Conservation (phyloP, 169 alveolate species). For the Plasmodium sp. region DNA sequence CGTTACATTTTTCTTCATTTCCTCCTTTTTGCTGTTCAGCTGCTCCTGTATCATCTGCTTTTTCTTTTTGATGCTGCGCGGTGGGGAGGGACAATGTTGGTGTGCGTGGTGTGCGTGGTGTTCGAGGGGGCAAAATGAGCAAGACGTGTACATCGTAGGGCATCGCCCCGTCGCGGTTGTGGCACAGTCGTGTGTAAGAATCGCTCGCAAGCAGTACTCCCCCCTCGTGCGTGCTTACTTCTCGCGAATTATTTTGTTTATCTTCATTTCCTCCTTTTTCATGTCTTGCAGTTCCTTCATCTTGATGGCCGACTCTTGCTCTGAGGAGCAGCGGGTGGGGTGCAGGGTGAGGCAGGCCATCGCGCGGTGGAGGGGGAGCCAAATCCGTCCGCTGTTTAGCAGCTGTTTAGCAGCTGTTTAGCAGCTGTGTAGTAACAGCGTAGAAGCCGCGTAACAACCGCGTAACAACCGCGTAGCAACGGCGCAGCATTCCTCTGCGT, state of each 20-base stretch:
- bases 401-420: too few species aligned
- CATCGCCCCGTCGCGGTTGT: neutral
- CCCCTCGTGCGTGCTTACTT: neutral
- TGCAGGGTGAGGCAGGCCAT: neutral
- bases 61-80: slow-evolving; percentile 34
- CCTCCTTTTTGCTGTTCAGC: slow-evolving; percentile 48
- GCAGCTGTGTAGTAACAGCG: neutral
- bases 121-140: neutral
- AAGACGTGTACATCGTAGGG: neutral
- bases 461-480: too few species aligned
- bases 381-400: neutral
- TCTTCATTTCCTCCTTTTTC: slow-evolving; percentile 61
- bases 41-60: slow-evolving; percentile 54
- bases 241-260: slow-evolving; percentile 43
- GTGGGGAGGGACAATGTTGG: neutral
- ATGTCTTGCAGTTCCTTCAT: slow-evolving; percentile 18
- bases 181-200: neutral
- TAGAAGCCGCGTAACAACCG: too few species aligned
- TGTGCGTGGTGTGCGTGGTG: neutral
- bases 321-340: slow-evolving; percentile 9
- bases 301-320: slow-evolving; percentile 43
- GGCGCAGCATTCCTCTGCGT: neutral
- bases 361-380: neutral
- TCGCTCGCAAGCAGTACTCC: neutral
- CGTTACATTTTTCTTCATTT: slow-evolving; percentile 55